Base-by-base conservation (phyloP, 169 alveolate species). In the Cryptosporidium viatorum region DNA sequence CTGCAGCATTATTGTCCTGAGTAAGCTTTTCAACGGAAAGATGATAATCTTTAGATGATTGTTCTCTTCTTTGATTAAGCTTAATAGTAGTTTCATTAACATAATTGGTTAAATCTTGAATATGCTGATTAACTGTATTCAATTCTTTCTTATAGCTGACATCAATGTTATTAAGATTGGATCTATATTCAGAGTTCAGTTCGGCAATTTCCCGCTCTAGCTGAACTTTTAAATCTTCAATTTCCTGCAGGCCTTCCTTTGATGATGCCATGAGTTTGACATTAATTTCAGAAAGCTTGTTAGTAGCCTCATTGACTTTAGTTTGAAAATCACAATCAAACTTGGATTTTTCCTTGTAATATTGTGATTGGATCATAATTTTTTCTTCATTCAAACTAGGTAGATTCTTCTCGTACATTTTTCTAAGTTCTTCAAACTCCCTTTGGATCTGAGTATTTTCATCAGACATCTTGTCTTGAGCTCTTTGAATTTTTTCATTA, bases 391-490 rank as follows among this genome's bases (percentile, higher is more conserved):
- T 75, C 9, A 59, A 59, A 16, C 35, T 59, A 18, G 86, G 86
- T 3, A 75, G 65, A 75, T 55, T 75, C 52, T 52, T 59, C 41
- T 75, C 86, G 35, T 75, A 75, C 86, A 75, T 75, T 37, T 75
- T 75, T 43, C 74, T 75, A 18, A 75, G 43, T 23, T 75, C 86
- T 16, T 75, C 86, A 59, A 75, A 75, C 65, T 75, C 74, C 14
- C 10, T 75, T 18, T 75, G 86, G 9, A 75, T 59, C 16, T 37
- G 59, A 0, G 3, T 35, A 43, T 60, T 75, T 43, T 75, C 86
- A 8, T 75, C 73, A 12, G 86, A 75, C 86, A 75, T 75, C 35
- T 55, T n/a, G 52, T 75, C 86, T 45, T 75, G 86, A 21, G 86
- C 86, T 23, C 45, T 60, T 35, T 75, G 86, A 55, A 75, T 75